These are phyloP conservation scores for Avena eriantha DNA, from an alignment of 176 grass and related monocot genomes.

Conservation along the genomic window DNA sequence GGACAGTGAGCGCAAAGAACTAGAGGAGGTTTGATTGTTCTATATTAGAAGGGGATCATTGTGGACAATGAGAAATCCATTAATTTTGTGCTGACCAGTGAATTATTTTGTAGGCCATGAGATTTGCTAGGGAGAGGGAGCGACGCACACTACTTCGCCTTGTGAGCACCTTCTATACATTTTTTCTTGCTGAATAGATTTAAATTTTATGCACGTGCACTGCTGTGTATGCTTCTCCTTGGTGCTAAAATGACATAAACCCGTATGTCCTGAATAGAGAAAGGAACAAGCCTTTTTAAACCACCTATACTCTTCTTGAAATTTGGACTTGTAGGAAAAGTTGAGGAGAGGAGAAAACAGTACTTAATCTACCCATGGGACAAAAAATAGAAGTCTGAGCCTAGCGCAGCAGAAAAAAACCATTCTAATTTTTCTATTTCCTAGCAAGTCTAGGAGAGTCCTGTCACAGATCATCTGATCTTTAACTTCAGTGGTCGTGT, in stretches of 20 bases:
- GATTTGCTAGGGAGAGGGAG: slow-evolving; percentile 84
- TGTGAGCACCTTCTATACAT: slow-evolving; percentile 55
- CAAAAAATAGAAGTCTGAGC: neutral
- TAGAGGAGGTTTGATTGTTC: slow-evolving; percentile 62
- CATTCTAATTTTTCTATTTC: neutral
- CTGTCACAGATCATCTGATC: neutral
- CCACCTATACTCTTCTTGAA: neutral
- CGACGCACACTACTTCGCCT: slow-evolving; percentile 83
- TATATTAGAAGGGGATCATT: neutral
- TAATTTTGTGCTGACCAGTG: slow-evolving; percentile 33
- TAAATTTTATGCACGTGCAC: slow-evolving; percentile 2
- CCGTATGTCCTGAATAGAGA: neutral
- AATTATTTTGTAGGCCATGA: slow-evolving; percentile 68
- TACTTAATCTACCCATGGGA: neutral
- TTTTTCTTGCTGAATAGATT: slow-evolving; percentile 22
- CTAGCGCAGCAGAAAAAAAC: neutral
- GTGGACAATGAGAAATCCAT: slow-evolving; percentile 3
- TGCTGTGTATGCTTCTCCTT: neutral
- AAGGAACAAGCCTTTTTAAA: neutral
- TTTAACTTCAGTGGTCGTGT: neutral
- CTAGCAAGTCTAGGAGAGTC: neutral
- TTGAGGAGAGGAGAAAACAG: neutral
- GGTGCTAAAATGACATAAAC: neutral
- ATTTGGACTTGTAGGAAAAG: neutral
- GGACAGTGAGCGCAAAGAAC: slow-evolving; percentile 53